A percentile compares a stretch with the other conserved stretches of the same genome.
Conservation (phyloP, 2,329 filamentous ascomycete species). For the Mycogone perniciosa region DNA sequence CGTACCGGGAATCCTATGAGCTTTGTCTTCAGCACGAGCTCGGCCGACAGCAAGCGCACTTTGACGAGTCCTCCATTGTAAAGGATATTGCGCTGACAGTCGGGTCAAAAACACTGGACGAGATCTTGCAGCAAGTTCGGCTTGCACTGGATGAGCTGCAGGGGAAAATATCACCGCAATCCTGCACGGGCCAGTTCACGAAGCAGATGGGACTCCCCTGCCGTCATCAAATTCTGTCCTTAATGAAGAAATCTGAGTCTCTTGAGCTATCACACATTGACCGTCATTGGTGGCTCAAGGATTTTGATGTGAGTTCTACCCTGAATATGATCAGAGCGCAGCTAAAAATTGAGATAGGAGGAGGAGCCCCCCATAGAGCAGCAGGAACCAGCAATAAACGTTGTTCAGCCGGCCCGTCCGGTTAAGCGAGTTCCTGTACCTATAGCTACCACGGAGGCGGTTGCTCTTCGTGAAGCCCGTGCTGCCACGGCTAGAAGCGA, state of each 20-base stretch:
- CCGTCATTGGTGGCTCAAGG: background rate
- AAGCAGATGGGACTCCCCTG: constrained; percentile 1
- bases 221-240: background rate
- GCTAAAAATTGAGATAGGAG: too few relatives aligned
- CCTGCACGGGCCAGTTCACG: background rate
- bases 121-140: background rate
- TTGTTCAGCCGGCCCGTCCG: too few relatives aligned
- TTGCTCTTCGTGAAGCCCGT: too few relatives aligned
- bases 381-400: too few relatives aligned
- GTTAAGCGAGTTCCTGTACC: too few relatives aligned
- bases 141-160: background rate
- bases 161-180: background rate
- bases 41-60: background rate
- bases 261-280: background rate
- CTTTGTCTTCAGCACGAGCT: background rate
- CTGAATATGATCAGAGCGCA: too few relatives aligned
- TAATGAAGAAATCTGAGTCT: background rate
- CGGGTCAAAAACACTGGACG: background rate
- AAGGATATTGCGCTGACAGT: background rate
- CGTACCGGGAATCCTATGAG: background rate
- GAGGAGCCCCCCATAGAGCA: too few relatives aligned
- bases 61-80: background rate
- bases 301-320: background rate
- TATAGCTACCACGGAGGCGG: too few relatives aligned
- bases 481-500: too few relatives aligned